Conservation (phyloP, 169 alveolate species). For the Miamiensis avidus region DNA sequence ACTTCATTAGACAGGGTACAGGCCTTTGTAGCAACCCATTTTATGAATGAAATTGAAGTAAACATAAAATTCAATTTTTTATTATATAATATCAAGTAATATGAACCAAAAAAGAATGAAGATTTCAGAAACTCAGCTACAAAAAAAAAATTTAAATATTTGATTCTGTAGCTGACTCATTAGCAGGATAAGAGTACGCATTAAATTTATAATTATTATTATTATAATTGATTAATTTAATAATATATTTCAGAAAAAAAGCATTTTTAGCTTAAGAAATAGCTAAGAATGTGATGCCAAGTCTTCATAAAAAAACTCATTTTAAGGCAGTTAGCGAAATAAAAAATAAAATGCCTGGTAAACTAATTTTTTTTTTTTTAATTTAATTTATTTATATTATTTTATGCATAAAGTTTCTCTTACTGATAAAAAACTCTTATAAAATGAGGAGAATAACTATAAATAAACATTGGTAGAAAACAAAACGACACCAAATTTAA, state of each 20-base stretch:
- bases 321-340: slow-evolving; percentile 37
- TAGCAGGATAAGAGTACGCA: not conserved
- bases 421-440: no score
- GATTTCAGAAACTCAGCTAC: not conserved
- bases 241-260: slow-evolving; percentile 8
- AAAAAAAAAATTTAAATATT: not conserved
- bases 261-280: slow-evolving; percentile 29
- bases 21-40: slow-evolving; percentile 32
- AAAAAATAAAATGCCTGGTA: slow-evolving; percentile 43
- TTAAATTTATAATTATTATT: no score
- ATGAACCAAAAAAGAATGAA: not conserved
- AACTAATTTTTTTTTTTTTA: no score
- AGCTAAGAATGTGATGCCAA: slow-evolving; percentile 38
- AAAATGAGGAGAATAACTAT: no score
- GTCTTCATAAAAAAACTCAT: slow-evolving; percentile 44
- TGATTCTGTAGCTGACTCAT: not conserved
- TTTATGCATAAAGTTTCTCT: no score
- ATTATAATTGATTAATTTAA: no score
- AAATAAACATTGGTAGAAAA: no score
- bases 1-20: slow-evolving; percentile 42
- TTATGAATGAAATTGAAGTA: slow-evolving; percentile 35
- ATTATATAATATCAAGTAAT: not conserved
- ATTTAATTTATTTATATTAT: no score
- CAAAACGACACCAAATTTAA: no score
- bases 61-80: not conserved